These are phyloP conservation scores for Fraxinus baroniana DNA, from an alignment of 305 asterid species.

Conservation along the genomic window DNA sequence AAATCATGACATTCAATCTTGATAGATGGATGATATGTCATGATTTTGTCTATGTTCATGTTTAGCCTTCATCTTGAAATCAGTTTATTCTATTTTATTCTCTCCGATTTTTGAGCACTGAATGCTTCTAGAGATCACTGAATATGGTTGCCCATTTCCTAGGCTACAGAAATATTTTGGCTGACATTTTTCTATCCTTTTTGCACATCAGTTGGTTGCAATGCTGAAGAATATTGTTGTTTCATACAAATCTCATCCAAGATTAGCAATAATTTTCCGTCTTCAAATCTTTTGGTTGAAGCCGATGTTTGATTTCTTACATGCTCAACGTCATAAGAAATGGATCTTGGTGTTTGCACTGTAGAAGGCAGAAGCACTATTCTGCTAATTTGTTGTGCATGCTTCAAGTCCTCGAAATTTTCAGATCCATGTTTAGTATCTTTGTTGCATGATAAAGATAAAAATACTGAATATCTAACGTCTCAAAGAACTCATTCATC, in stretches of 20 bases:
- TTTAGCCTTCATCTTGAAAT: background rate
- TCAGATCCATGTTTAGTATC: background rate
- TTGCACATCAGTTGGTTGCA: background rate
- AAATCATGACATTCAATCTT: background rate
- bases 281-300: background rate
- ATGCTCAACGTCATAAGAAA: background rate
- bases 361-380: background rate
- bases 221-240: background rate
- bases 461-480: background rate
- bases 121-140: background rate
- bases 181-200: background rate
- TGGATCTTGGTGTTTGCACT: background rate
- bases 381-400: background rate
- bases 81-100: background rate
- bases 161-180: background rate
- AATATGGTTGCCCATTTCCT: background rate
- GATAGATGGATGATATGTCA: background rate
- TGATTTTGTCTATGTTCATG: background rate
- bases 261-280: background rate
- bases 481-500: background rate
- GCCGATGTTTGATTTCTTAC: background rate
- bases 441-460: background rate
- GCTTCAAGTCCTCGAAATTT: background rate
- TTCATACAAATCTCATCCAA: background rate
- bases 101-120: background rate